Evolutionary conservation across 768 basidiomycete species (phyloP).

Genomic region (Saitozyma sp.): DNA sequence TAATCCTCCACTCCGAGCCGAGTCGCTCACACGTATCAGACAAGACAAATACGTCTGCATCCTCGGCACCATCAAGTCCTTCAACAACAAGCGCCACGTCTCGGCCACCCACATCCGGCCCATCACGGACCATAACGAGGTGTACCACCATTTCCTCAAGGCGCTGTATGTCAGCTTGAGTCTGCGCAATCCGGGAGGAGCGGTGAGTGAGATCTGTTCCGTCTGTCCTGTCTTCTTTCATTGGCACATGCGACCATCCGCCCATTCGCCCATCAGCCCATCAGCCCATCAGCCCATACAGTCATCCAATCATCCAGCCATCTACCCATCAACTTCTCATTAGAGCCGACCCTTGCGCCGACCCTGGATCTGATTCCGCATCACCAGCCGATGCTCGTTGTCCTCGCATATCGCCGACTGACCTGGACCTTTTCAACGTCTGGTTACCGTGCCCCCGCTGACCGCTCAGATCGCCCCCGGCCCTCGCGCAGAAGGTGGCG

Average conservation of each 20-base stretch:
- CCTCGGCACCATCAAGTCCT: slow-evolving; percentile 76
- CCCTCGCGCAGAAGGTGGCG: slow-evolving; percentile 2
- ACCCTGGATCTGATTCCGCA: too few species aligned
- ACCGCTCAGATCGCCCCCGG: neutral
- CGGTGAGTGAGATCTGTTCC: slow-evolving; percentile 55
- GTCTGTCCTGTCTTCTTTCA: neutral
- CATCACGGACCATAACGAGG: slow-evolving; percentile 70
- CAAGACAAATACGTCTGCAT: slow-evolving; percentile 77
- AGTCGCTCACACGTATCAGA: slow-evolving; percentile 54
- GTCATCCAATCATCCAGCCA: too few species aligned
- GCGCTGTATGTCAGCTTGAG: slow-evolving; percentile 67
- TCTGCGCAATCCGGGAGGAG: slow-evolving; percentile 58
- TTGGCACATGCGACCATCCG: neutral
- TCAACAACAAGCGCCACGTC: slow-evolving; percentile 77
- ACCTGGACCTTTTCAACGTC: neutral
- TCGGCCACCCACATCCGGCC: slow-evolving; percentile 72
- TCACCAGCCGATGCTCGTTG: too few species aligned
- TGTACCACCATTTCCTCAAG: slow-evolving; percentile 79
- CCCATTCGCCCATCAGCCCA: neutral
- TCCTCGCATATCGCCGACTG: too few species aligned
- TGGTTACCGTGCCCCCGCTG: neutral
- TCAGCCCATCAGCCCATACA: too few species aligned
- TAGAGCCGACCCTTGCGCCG: too few species aligned
- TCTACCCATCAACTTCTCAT: too few species aligned
- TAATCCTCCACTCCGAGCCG: too few species aligned